phyloP scores from a whole-genome alignment of 768 basidiomycete species.

The Boletus sensibilis region DNA sequence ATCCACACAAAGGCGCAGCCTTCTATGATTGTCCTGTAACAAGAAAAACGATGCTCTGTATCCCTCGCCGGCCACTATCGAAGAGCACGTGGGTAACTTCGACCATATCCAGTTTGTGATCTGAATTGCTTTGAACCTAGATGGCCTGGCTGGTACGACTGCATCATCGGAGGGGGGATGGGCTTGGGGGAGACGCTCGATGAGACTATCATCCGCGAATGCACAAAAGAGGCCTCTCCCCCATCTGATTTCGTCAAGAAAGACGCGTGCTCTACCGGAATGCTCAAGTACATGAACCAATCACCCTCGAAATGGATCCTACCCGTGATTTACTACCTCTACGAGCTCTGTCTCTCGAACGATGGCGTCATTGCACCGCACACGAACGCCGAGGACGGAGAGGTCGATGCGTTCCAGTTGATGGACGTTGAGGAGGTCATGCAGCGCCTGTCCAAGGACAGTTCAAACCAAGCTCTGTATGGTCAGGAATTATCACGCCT shows the following conservation, averaged over 20 bases:
- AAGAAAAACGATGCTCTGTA: constrained; percentile 36
- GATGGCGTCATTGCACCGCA: constrained; percentile 35
- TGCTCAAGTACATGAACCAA: constrained; percentile 42
- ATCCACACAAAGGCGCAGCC: constrained; percentile 20
- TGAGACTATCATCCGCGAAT: constrained; percentile 41
- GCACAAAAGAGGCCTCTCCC: constrained; percentile 44
- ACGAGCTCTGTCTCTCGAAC: constrained; percentile 40
- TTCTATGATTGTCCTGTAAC: constrained; percentile 34
- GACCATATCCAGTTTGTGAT: neutral
- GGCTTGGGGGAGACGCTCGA: constrained; percentile 38
- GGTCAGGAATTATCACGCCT: constrained; percentile 31
- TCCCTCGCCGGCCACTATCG: constrained; percentile 40
- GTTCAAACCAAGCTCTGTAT: constrained; percentile 46
- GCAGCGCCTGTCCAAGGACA: constrained; percentile 32
- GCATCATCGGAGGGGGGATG: constrained; percentile 46
- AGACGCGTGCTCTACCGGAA: constrained; percentile 35
- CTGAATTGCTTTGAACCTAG: constrained; percentile 7
- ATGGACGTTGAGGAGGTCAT: constrained; percentile 37
- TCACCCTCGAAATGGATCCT: constrained; percentile 43
- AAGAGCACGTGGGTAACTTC: constrained; percentile 39
- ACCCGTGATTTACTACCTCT: constrained; percentile 47
- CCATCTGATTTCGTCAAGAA: constrained; percentile 36
- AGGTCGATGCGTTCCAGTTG: constrained; percentile 43
- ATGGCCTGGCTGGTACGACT: constrained; percentile 40
- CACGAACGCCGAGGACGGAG: constrained; percentile 39